These are phyloP conservation scores for Clavariopsis aquatica DNA, from an alignment of 495 filamentous ascomycete genomes.

Conservation along the genomic window DNA sequence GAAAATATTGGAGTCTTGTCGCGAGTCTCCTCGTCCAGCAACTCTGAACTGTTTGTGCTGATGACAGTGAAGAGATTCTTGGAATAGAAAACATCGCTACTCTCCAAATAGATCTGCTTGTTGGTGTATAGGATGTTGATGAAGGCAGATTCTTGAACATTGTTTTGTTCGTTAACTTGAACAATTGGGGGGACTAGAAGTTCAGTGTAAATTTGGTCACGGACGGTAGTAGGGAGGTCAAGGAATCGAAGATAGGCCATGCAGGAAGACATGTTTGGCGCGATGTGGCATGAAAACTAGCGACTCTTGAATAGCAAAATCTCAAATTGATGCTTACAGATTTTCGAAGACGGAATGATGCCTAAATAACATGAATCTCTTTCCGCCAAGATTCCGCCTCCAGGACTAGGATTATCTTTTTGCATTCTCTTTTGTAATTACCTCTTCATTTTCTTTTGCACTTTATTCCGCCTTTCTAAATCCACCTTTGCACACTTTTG, in stretches of 20 bases:
- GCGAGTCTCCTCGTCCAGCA: neutral
- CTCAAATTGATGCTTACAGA: too few relatives aligned
- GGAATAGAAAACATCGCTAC: conserved; percentile 14
- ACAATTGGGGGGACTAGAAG: conserved; percentile 12
- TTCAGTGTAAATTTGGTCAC: conserved; percentile 15
- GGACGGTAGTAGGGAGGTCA: neutral
- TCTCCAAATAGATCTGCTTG: conserved; percentile 19
- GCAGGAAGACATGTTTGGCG: neutral
- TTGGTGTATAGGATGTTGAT: conserved; percentile 20
- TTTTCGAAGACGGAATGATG: too few relatives aligned
- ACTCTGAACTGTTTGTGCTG: neutral
- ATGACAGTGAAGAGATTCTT: conserved; percentile 12
- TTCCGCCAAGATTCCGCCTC: too few relatives aligned
- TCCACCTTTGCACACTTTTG: too few relatives aligned
- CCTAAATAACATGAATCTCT: too few relatives aligned
- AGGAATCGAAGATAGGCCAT: conserved; percentile 8
- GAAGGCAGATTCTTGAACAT: neutral
- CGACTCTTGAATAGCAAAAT: neutral
- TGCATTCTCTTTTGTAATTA: too few relatives aligned
- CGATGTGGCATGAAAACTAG: neutral
- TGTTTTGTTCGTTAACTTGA: neutral
- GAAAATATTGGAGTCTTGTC: neutral
- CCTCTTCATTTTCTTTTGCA: too few relatives aligned
- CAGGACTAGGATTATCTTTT: too few relatives aligned
- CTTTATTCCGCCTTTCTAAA: too few relatives aligned